Base-by-base conservation (phyloP, 2,329 filamentous ascomycete species). In the Penicillium sclerotigenum region DNA sequence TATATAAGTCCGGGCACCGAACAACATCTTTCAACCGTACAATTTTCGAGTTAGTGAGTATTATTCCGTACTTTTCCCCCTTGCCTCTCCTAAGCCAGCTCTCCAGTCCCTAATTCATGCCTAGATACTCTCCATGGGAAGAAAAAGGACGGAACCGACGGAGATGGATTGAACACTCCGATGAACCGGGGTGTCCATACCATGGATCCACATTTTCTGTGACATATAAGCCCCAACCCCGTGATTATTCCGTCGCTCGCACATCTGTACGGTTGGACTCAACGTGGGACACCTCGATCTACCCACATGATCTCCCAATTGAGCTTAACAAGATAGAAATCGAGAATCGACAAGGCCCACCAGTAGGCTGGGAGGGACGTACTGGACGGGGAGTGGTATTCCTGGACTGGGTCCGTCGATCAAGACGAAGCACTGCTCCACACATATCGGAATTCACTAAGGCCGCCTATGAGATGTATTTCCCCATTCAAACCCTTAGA, bases 401-500 rank as follows among this genome's bases (percentile, higher is more conserved):
- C n/a, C 7, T 58, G 4, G 56, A 58, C 26, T 37, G 40, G 24
- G 28, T 58, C 28, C 41, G 40, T 5, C 47, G 52, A 9, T 41
- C 45, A 4, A 33, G n/a, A 4, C 16, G 22, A 18, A 36, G 29
- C 5, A 13, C 4, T 9, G 41, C 29, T 22, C 56, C 52, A 5
- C 38, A 36, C 14, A 51, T 51, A 1, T 56, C 47, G 6, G 52
- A 52, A n/a, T 42, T 56, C 7, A 51, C 52, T 1, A 58, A 56
- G 36, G 47, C 52, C 29, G 22, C 41, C 4, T 56, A 55, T 26
- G 34, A 56, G 36, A 46, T 34, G 40, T 29, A 55, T 1, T 52
- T 40, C 14, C 7, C 31, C 5, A 29, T 53, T 14, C 14, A 26
- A 2, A 41, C 11, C 11, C 47, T 58, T 4, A 45, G 13, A 28